Conservation (phyloP, 208 protist species). For the Trichomonas tenax region DNA sequence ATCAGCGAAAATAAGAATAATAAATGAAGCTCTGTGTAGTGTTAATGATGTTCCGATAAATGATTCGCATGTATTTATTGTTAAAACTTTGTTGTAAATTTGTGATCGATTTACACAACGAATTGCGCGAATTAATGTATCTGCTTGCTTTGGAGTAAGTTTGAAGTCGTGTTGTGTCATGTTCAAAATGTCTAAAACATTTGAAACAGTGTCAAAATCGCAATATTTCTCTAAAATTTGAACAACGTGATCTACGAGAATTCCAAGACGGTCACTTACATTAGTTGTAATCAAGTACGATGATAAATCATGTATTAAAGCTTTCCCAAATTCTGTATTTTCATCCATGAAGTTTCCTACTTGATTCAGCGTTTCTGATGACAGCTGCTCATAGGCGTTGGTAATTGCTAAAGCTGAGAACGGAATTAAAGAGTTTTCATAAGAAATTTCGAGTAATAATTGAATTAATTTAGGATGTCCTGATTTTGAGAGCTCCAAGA, state of each 20-base stretch:
- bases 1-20: not conserved
- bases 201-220: not conserved
- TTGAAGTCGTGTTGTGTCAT: not conserved
- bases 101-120: not conserved
- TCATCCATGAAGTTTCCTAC: not conserved
- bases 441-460: not conserved
- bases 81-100: not conserved
- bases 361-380: not conserved
- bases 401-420: not conserved
- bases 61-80: not conserved
- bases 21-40: not conserved
- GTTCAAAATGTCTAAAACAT: not conserved
- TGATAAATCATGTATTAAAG: not conserved
- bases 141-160: not conserved
- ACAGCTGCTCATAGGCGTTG: not conserved
- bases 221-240: not conserved
- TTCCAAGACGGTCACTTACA: not conserved
- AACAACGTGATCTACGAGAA: not conserved
- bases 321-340: not conserved
- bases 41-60: not conserved
- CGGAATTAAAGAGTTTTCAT: not conserved
- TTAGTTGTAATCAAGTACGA: not conserved
- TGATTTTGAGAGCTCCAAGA: not conserved
- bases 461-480: not conserved
- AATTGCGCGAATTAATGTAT: not conserved